phyloP scores from a whole-genome alignment of 2,329 filamentous ascomycete species.

The Penicillium sclerotigenum region DNA sequence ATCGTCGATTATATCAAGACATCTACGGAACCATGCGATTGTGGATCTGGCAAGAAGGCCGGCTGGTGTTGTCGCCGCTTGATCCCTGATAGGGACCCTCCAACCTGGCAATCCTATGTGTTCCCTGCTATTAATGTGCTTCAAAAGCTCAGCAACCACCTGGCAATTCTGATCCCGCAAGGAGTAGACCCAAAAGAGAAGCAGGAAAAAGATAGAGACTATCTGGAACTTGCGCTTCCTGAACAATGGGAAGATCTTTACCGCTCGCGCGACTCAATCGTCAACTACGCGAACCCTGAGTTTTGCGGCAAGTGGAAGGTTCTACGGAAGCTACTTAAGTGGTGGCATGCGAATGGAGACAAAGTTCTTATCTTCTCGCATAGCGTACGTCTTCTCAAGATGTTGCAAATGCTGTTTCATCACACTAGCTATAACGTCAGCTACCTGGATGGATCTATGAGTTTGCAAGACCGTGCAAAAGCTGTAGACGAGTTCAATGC shows the following conservation, averaged over 20 bases:
- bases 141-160: conserved; percentile 86
- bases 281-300: conserved; percentile 78
- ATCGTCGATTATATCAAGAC: conserved; percentile 66
- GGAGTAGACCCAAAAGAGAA: conserved; percentile 65
- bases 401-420: conserved; percentile 80
- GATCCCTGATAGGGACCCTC: conserved; percentile 55
- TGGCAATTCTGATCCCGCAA: conserved; percentile 78
- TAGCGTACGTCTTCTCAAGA: conserved; percentile 77
- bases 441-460: conserved; percentile 82
- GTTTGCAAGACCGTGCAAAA: conserved; percentile 75
- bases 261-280: conserved; percentile 69
- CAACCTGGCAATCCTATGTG: conserved; percentile 69
- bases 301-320: conserved; percentile 98
- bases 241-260: conserved; percentile 72
- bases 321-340: conserved; percentile 76
- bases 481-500: conserved; percentile 90
- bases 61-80: conserved; percentile 75
- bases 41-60: conserved; percentile 64
- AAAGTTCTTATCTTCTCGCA: conserved; percentile 96
- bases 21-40: conserved; percentile 66
- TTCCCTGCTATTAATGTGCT: conserved; percentile 81
- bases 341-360: conserved; percentile 86
- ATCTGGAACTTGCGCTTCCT: conserved; percentile 71
- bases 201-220: conserved; percentile 71
- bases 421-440: conserved; percentile 87